A percentile compares a stretch with the other conserved stretches of the same genome.
phyloP scores from a whole-genome alignment of 2,329 filamentous ascomycete genomes.

The Penicillium sclerotigenum region DNA sequence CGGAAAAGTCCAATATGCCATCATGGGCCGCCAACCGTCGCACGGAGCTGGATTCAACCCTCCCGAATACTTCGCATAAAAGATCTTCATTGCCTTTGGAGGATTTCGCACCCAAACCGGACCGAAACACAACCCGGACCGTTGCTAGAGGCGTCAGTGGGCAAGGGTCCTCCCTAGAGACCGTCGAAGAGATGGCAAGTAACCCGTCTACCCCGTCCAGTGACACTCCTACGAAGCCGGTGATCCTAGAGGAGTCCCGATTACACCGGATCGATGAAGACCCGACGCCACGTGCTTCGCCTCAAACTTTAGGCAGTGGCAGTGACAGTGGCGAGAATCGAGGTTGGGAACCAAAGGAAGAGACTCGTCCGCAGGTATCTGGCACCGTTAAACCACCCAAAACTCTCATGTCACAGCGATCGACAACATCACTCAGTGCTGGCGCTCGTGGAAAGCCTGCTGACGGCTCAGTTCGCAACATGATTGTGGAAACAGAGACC shows the following conservation, averaged over 20 bases:
- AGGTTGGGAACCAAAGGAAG: slow-evolving; percentile 36
- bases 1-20: slow-evolving; percentile 58
- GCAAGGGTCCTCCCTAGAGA: slow-evolving; percentile 68
- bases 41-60: slow-evolving; percentile 29
- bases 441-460: slow-evolving; percentile 63
- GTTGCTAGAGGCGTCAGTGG: slow-evolving; percentile 58
- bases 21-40: slow-evolving; percentile 32
- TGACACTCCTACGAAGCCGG: slow-evolving; percentile 41
- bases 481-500: slow-evolving; percentile 97
- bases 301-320: slow-evolving; percentile 57
- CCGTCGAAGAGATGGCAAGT: slow-evolving; percentile 80
- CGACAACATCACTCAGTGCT: slow-evolving; percentile 61
- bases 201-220: slow-evolving; percentile 66
- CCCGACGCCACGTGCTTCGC: slow-evolving; percentile 41
- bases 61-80: slow-evolving; percentile 40
- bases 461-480: slow-evolving; percentile 77
- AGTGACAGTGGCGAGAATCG: slow-evolving; percentile 51
- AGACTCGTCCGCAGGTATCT: slow-evolving; percentile 35
- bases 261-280: slow-evolving; percentile 38
- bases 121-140: slow-evolving; percentile 47
- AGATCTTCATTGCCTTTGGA: slow-evolving; percentile 27
- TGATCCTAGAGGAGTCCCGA: slow-evolving; percentile 35
- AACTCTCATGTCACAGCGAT: slow-evolving; percentile 61
- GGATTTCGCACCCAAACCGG: slow-evolving; percentile 32
- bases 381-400: slow-evolving; percentile 47